Base-by-base conservation (phyloP, 805 yeast genomes). In the Candida berthetii region DNA sequence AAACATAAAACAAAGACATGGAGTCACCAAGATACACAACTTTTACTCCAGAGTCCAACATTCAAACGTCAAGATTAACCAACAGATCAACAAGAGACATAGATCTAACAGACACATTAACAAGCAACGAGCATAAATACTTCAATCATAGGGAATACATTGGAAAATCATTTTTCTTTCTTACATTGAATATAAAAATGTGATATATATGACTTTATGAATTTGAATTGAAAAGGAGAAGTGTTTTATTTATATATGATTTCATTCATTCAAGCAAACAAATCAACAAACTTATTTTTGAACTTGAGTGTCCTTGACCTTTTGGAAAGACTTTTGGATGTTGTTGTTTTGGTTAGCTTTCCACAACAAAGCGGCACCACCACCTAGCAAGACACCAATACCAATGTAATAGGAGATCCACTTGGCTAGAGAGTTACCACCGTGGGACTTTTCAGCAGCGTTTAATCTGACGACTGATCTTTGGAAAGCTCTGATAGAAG, bases 351-450 rank as follows among this genome's bases (percentile, higher is more conserved):
- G 54, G 44, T 53, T 53, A 43, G 43, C 32, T 43, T 55, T 50
- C 52, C 49, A 50, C 39, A 56, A 48, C 37, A 49, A 38, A 42
- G 41, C 53, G 31, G 49, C 57, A 45, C 54, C 53, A 29, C 27
- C 55, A 39, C 27, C 45, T 31, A 53, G 15, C 19, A 53, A 33
- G 28, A 14, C 56, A 22, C 53, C 42, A 41, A 56, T 49, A 46
- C 54, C 61, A 41, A 31, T 45, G 25, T 52, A 56, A 47, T 54
- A 52, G 36, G 41, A 50, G 24, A 44, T 34, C 59, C 59, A 56
- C 47, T 47, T 48, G 39, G 39, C 6, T 18, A 35, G 36, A 25
- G 35, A 35, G 15, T 31, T 36, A n/a, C 46, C 48, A 39, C 52
- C 50, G 24, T 22, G 24, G 5, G 46, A 8, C 24, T 52, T 31